Conservation (phyloP, 1,284 basidiomycete genomes). For the Boletus semigastroideus region DNA sequence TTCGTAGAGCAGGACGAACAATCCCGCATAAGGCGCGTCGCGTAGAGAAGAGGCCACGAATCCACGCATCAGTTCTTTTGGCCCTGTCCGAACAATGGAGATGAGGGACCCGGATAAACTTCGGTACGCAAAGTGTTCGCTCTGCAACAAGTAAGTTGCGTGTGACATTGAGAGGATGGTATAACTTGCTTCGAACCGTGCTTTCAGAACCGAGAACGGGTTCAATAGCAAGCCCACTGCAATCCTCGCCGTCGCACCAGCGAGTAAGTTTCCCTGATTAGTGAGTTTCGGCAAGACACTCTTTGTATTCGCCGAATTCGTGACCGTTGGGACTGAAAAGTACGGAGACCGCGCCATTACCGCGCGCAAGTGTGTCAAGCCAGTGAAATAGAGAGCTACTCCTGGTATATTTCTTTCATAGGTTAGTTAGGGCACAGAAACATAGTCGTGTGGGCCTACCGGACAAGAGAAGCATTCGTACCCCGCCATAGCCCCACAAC, state of each 20-base stretch:
- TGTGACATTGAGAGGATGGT: background rate
- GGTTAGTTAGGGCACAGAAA: background rate
- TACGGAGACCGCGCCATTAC: conserved; percentile 66
- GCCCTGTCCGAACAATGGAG: conserved; percentile 69
- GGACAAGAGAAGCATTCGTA: conserved; percentile 75
- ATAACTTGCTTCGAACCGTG: conserved; percentile 82
- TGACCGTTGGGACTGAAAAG: conserved; percentile 45
- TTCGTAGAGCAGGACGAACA: conserved; percentile 94
- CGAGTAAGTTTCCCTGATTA: conserved; percentile 81
- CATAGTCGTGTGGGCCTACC: conserved; percentile 42
- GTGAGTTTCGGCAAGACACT: conserved; percentile 79
- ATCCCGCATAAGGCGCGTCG: conserved; percentile 94
- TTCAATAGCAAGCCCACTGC: conserved; percentile 88
- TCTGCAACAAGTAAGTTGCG: conserved; percentile 44
- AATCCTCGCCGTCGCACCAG: conserved; percentile 86
- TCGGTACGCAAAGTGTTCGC: conserved; percentile 75
- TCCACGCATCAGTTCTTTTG: conserved; percentile 84
- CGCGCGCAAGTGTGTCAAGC: conserved; percentile 75
- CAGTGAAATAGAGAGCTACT: conserved; percentile 90
- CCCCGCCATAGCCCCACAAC: conserved; percentile 81
- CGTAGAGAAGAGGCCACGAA: conserved; percentile 88
- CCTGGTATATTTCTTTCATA: conserved; percentile 83
- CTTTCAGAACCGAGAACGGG: conserved; percentile 93
- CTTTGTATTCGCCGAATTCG: conserved; percentile 29
- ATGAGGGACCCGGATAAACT: conserved; percentile 62